Evolutionary conservation across 495 filamentous ascomycete genomes (phyloP).

Genomic region (Penicillium soppii): DNA sequence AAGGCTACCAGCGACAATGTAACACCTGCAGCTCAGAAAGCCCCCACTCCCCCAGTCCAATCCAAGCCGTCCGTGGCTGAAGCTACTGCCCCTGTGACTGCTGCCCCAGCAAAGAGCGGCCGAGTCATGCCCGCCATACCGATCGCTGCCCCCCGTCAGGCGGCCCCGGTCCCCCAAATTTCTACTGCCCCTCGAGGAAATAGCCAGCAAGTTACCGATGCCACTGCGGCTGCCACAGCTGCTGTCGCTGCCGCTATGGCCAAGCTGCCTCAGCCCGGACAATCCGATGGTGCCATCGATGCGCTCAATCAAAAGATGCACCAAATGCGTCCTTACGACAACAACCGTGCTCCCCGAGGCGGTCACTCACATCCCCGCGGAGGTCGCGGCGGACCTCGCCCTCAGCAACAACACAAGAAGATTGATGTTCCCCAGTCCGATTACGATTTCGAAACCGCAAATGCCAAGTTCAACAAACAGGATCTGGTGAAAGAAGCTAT

Average conservation of each 20-base stretch:
- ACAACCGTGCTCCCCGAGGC: constrained; percentile 49
- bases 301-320: constrained; percentile 81
- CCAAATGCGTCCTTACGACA: constrained; percentile 74
- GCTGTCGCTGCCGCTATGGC: constrained; percentile 91
- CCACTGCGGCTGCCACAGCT: constrained; percentile 77
- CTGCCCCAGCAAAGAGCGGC: constrained; percentile 55
- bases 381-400: constrained; percentile 56
- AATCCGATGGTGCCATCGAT: constrained; percentile 59
- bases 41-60: constrained; percentile 59
- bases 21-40: constrained; percentile 40
- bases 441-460: constrained; percentile 89
- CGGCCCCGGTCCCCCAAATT: constrained; percentile 38
- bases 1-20: constrained; percentile 33
- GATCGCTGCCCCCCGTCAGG: constrained; percentile 42
- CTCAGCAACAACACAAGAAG: constrained; percentile 59
- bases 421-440: constrained; percentile 86
- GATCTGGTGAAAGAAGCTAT: constrained; percentile 91
- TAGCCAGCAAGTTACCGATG: constrained; percentile 56
- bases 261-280: constrained; percentile 58
- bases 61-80: constrained; percentile 61
- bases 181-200: constrained; percentile 30
- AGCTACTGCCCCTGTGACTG: constrained; percentile 40
- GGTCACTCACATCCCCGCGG: constrained; percentile 50
- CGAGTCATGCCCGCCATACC: constrained; percentile 73
- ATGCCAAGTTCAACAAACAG: constrained; percentile 98